Base-by-base conservation (phyloP, 2,329 filamentous ascomycete genomes). In the Aureobasidium sp. region DNA sequence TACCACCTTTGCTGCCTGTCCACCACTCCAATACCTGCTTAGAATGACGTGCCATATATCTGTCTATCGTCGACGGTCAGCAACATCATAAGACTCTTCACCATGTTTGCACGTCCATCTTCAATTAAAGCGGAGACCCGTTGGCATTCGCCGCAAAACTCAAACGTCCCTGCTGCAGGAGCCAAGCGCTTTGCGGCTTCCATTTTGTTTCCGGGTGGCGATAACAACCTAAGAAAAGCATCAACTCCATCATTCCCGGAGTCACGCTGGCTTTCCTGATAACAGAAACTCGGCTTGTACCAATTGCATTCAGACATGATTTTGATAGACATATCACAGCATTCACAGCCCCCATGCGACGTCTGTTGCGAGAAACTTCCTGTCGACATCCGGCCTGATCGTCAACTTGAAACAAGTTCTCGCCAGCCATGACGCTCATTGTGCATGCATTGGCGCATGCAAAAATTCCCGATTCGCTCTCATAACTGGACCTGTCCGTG, bases 121-220 rank as follows among this genome's bases (percentile, higher is more conserved):
- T 21, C 21, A 25, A n/a, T 21, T 30, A 58, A 27, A 58, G 54
- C 54, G 54, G 54, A 58, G 54, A 58, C 41, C 54, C 54, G 54
- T 58, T 58, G 55, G 34, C 55, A 45, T 42, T 44, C 41, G 50
- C 50, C 37, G 50, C 50, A 54, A 58, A 49, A 41, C 55, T 59
- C 55, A 50, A 59, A 59, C 7, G n/a, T 42, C 25, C 34, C 4
- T 25, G 29, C 30, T 45, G 36, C 54, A 21, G n/a, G 27, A 47
- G 44, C 47, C 47, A 48, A 34, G 55, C 55, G 37, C 55, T 36
- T 41, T 39, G 21, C 55, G 21, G 21, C 34, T 59, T 50, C 34
- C 55, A 45, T 32, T 42, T 27, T 49, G 44, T 11, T 41, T 44
- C 54, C 29, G 21, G 54, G 54, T 58, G 54, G 54, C 54, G 36